phyloP scores from a whole-genome alignment of 345 rosid species.

The Boechera divaricarpa region DNA sequence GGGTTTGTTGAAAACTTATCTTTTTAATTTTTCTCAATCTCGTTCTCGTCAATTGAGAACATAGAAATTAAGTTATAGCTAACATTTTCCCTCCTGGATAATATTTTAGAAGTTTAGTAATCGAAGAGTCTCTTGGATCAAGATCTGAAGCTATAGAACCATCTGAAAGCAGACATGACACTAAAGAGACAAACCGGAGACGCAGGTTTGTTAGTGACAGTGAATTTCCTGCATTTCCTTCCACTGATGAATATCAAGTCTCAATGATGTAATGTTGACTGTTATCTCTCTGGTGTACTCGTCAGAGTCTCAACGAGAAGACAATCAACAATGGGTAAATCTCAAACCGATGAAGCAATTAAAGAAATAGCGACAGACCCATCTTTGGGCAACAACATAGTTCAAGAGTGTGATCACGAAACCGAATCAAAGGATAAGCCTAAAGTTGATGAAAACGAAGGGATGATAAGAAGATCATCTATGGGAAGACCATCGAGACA shows the following conservation, averaged over 20 bases:
- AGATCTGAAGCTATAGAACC: constrained; percentile 48
- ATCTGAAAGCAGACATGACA: constrained; percentile 37
- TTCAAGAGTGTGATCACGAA: constrained; percentile 35
- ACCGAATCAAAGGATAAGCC: constrained; percentile 35
- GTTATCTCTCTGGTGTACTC: constrained; percentile 22
- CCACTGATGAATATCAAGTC: constrained; percentile 5
- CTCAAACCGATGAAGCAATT: constrained; percentile 31
- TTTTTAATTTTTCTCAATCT: constrained; percentile 1
- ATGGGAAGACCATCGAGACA: constrained; percentile 65
- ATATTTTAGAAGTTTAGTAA: constrained; percentile 35
- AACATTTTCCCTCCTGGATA: constrained; percentile 16
- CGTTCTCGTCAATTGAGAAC: not conserved
- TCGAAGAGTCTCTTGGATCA: constrained; percentile 44
- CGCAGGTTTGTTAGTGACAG: constrained; percentile 52
- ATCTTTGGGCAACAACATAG: constrained; percentile 1
- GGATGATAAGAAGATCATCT: constrained; percentile 48
- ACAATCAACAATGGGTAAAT: constrained; percentile 46
- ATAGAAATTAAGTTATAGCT: constrained; percentile 15
- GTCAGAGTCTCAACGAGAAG: constrained; percentile 46
- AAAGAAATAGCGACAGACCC: constrained; percentile 32
- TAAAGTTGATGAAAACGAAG: constrained; percentile 47
- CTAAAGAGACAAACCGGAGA: constrained; percentile 43
- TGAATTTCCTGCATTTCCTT: not conserved
- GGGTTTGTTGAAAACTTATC: constrained; percentile 49
- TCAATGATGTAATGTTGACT: constrained; percentile 24